A percentile compares a stretch with the other conserved stretches of the same genome.
These are phyloP conservation scores for Adansonia rubrostipa DNA, from an alignment of 441 rosid genomes.

Conservation along the genomic window DNA sequence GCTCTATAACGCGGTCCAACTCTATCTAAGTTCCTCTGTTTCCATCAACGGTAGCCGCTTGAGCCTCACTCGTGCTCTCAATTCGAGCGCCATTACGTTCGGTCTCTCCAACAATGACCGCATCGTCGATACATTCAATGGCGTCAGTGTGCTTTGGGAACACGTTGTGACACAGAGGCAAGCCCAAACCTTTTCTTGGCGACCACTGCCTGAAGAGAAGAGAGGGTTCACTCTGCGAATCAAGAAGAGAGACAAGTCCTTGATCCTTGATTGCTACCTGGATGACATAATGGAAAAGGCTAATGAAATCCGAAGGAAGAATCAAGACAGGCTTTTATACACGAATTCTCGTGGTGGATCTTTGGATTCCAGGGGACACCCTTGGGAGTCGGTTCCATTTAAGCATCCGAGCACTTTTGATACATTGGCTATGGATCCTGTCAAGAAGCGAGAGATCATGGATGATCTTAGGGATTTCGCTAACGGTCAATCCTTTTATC, in stretches of 20 bases:
- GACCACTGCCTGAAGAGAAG: slow-evolving; percentile 91
- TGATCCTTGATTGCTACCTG: slow-evolving; percentile 67
- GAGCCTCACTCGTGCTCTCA: slow-evolving; percentile 83
- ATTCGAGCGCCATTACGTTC: slow-evolving; percentile 82
- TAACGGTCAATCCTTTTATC: slow-evolving; percentile 67
- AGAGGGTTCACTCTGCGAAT: slow-evolving; percentile 80
- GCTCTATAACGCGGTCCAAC: slow-evolving; percentile 93
- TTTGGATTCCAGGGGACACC: slow-evolving; percentile 78
- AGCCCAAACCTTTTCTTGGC: slow-evolving; percentile 74
- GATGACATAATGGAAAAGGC: slow-evolving; percentile 76
- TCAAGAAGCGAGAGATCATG: slow-evolving; percentile 58
- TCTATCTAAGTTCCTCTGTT: slow-evolving; percentile 76
- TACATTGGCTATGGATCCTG: slow-evolving; percentile 86
- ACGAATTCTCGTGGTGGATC: slow-evolving; percentile 92
- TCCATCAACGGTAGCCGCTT: slow-evolving; percentile 78
- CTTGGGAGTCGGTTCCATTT: slow-evolving; percentile 93
- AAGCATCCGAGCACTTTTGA: slow-evolving; percentile 94
- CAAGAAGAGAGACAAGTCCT: slow-evolving; percentile 60
- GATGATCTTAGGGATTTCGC: slow-evolving; percentile 71
- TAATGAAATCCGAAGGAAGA: slow-evolving; percentile 67
- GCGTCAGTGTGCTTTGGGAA: slow-evolving; percentile 73
- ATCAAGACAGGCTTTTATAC: slow-evolving; percentile 69
- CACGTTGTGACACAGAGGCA: slow-evolving; percentile 81
- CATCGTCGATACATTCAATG: slow-evolving; percentile 63
- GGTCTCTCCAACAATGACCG: slow-evolving; percentile 80